Evolutionary conservation across 1,284 basidiomycete species (phyloP), one percentile per base, ranked within the genome.

Genomic region (Ustilago sp.): DNA sequence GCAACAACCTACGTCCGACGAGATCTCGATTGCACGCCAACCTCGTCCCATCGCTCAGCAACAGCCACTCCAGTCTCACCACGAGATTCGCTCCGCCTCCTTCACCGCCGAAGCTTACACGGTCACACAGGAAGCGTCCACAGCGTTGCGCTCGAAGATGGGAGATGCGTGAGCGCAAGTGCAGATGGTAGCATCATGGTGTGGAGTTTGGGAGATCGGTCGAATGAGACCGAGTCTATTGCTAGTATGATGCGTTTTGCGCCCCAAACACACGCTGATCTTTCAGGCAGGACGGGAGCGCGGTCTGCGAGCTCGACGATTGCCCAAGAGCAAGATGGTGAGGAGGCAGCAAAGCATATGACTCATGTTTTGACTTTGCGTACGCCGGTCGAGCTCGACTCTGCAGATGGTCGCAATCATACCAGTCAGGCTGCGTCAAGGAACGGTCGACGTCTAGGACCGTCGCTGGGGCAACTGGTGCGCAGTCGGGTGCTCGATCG

Each of bases 181-280:
- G 74, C 75, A 4, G 86, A 86, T 48, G 86, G 86, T 17, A 71
- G 58, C 15, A 78, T 86, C 52, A 85, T 84, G 70, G 81, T 86
- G 0, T 86, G 86, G 86, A 68, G 74, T 28, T 52, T 85, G 35
- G 64, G 68, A 17, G 68, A 74, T 19, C 54, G 68, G 13, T 48
- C 63, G 1, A 65, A 68, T 17, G 66, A 69, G 4, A 70, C 68
- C 38, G 77, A 77, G n/a, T 74, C 65, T 52, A 63, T 65, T 35
- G 72, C 72, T n/a, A 72, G 68, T 35, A 53, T 62, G 31, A 65
- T 56, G 53, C 73, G 48, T 2, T 47, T 51, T 36, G 51, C 28
- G 38, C 65, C 62, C 3, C 47, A 11, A 47, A 31, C 31, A 5
- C 48, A 50, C 13, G 15, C 48, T 19, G 28, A 17, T 5, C 13